Evolutionary conservation across 2,329 filamentous ascomycete genomes (phyloP).

Genomic region (Chrysoporthe puriensis): DNA sequence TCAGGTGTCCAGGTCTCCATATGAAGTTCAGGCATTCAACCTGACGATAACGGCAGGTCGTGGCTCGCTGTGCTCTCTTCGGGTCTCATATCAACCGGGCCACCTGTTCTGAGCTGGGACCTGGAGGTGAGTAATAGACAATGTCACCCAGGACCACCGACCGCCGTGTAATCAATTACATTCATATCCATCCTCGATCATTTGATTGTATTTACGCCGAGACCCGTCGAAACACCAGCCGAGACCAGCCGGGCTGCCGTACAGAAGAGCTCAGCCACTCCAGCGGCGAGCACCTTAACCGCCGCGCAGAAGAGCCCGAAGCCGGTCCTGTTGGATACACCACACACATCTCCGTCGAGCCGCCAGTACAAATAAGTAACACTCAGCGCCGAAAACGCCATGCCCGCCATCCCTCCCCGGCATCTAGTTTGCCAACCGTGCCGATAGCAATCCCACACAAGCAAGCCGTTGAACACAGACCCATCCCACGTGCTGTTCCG

Average conservation of each 20-base stretch:
- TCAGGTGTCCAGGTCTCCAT: too few species aligned
- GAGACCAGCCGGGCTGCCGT: not conserved
- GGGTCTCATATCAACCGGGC: not conserved
- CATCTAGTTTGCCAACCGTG: not conserved
- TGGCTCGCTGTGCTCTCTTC: not conserved
- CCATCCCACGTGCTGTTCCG: not conserved
- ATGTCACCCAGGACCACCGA: not conserved
- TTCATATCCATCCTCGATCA: not conserved
- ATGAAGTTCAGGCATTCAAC: too few species aligned
- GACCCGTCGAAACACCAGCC: not conserved
- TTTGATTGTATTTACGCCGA: not conserved
- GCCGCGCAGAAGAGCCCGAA: not conserved
- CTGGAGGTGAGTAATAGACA: not conserved
- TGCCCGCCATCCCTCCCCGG: too few species aligned
- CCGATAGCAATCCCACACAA: not conserved
- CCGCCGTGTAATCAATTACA: not conserved
- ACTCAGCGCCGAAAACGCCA: not conserved
- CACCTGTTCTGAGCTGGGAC: not conserved
- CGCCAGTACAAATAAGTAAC: not conserved
- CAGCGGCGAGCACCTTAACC: not conserved
- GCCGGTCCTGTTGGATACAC: not conserved
- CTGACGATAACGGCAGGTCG: too few species aligned
- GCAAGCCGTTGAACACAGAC: not conserved
- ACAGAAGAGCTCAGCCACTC: not conserved
- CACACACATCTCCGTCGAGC: not conserved